Percentiles rank a stretch among this genome's conserved stretches.
These are phyloP conservation scores for Trichothecium sympodiale DNA, from an alignment of 2,329 filamentous ascomycete species.

Conservation along the genomic window DNA sequence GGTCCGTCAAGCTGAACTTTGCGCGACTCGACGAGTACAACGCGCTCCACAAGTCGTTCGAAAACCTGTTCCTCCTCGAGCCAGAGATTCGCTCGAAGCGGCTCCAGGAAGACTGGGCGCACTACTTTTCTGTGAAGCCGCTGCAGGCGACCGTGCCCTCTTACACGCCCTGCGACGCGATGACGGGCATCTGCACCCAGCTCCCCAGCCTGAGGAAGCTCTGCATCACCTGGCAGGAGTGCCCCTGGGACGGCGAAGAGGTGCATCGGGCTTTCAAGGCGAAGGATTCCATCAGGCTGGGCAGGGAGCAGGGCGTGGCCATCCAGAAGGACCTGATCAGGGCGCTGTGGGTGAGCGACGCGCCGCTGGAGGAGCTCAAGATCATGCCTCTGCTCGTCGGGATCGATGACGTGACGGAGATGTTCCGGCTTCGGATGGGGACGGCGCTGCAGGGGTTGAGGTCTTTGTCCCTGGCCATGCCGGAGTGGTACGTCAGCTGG, in stretches of 20 bases:
- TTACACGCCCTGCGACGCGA: slow-evolving; percentile 1
- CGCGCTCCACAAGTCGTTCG: slow-evolving; percentile 21
- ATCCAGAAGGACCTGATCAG: slow-evolving; percentile 11
- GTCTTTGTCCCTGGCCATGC: no score
- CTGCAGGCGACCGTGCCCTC: slow-evolving; percentile 4
- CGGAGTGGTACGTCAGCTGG: no score
- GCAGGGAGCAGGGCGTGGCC: slow-evolving; percentile 5
- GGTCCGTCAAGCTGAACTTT: slow-evolving; percentile 33
- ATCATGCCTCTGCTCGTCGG: slow-evolving; percentile 1
- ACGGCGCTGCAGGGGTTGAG: no score
- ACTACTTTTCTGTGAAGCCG: slow-evolving; percentile 24
- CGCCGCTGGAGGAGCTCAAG: slow-evolving; percentile 9
- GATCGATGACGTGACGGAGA: no score
- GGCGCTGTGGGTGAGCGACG: slow-evolving; percentile 6
- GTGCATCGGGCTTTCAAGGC: slow-evolving; percentile 5
- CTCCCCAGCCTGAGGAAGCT: slow-evolving; percentile 11
- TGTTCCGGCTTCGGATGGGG: no score
- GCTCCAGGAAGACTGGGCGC: slow-evolving; percentile 22
- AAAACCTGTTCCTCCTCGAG: slow-evolving; percentile 24
- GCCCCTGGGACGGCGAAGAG: slow-evolving; percentile 10
- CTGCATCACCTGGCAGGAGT: slow-evolving; percentile 12
- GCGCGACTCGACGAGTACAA: slow-evolving; percentile 29
- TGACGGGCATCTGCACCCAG: slow-evolving; percentile 4
- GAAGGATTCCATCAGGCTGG: slow-evolving; percentile 10
- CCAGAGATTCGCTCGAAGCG: slow-evolving; percentile 23